Conservation (phyloP, 164 flowering plant species). For the Vitis riparia region DNA sequence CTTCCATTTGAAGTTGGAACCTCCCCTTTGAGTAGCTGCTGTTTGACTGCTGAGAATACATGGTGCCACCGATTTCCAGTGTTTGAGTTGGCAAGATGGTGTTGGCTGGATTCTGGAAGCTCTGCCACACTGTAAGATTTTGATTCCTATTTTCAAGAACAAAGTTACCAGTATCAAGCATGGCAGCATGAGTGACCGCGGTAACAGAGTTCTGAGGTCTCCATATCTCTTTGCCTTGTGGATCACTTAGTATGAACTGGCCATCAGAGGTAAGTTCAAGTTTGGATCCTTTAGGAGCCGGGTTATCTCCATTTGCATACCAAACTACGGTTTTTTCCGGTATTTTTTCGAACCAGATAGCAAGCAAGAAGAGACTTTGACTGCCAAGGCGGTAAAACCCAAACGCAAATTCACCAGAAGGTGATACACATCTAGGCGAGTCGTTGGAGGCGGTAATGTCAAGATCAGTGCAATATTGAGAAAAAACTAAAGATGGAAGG, state of each 20-base stretch:
- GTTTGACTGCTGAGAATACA: neutral
- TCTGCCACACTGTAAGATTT: constrained; percentile 2
- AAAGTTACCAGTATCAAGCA: constrained; percentile 7
- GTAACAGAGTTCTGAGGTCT: too few relatives aligned
- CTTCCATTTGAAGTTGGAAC: too few relatives aligned
- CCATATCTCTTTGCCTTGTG: too few relatives aligned
- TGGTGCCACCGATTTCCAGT: neutral
- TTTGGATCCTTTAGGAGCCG: constrained; percentile 7
- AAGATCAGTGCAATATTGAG: neutral
- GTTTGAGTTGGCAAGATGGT: constrained; percentile 4
- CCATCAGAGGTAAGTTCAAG: neutral
- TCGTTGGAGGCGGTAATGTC: constrained; percentile 6
- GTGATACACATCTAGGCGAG: constrained; percentile 23
- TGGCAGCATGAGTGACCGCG: neutral
- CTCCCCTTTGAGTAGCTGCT: too few relatives aligned
- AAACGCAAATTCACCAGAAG: constrained; percentile 35
- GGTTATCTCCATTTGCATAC: constrained; percentile 19
- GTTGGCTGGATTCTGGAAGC: neutral
- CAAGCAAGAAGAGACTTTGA: constrained; percentile 17
- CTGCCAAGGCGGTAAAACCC: constrained; percentile 21
- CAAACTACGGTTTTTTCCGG: constrained; percentile 23
- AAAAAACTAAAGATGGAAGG: too few relatives aligned
- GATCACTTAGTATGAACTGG: too few relatives aligned
- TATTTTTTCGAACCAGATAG: constrained; percentile 22
- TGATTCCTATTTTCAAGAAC: neutral